Evolutionary conservation across 805 yeast genomes (phyloP).

Genomic region (Wickerhamiella sergipiensis): DNA sequence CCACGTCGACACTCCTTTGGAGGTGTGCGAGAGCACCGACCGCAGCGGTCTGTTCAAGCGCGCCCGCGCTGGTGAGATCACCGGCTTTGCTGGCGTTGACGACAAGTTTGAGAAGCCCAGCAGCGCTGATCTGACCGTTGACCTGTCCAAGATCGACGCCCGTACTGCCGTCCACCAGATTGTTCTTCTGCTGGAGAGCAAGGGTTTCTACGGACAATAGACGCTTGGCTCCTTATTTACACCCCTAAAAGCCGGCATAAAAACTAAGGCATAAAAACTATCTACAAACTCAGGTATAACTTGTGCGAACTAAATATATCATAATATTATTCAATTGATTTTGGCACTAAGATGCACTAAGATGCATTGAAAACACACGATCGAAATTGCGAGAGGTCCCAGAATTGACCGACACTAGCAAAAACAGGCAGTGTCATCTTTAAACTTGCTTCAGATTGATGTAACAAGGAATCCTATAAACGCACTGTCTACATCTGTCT

Average conservation of each 20-base stretch:
- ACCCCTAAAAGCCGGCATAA: too few species aligned
- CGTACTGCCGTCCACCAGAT: conserved; percentile 63
- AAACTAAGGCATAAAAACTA: conserved; percentile 14
- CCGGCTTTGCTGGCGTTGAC: conserved; percentile 34
- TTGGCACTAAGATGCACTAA: too few species aligned
- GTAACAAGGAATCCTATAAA: too few species aligned
- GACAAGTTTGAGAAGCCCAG: conserved; percentile 35
- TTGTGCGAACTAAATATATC: too few species aligned
- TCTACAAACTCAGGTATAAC: background rate
- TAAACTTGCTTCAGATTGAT: too few species aligned
- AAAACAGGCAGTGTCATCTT: too few species aligned
- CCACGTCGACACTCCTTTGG: conserved; percentile 38
- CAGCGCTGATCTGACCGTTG: conserved; percentile 45
- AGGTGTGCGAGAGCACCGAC: conserved; percentile 33
- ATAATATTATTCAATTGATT: too few species aligned
- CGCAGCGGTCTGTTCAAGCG: conserved; percentile 37
- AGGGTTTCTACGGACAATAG: conserved; percentile 52
- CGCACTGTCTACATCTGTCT: too few species aligned
- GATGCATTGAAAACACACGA: too few species aligned
- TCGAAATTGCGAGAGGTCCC: too few species aligned
- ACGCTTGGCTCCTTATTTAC: background rate
- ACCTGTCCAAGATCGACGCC: conserved; percentile 40
- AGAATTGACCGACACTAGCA: too few species aligned
- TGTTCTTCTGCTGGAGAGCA: conserved; percentile 58
- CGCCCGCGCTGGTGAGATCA: conserved; percentile 33